Evolutionary conservation across 306 rosid species (phyloP).

Genomic region (Dryas alaskensis): DNA sequence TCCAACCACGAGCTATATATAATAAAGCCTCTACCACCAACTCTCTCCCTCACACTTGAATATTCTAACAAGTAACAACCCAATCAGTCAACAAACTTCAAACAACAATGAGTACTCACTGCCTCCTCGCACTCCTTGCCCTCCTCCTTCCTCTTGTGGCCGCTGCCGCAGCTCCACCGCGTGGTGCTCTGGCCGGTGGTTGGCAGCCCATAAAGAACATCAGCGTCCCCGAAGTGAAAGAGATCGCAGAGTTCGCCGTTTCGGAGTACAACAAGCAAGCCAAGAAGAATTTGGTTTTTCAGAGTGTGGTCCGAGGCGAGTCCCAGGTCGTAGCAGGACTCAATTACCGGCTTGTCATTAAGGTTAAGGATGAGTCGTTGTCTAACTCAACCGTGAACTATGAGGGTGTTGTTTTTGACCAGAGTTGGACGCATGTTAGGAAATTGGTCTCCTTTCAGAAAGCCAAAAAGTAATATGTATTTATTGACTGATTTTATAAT

Average conservation of each 20-base stretch:
- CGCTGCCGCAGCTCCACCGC: no score
- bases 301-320: slow-evolving; percentile 12
- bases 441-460: slow-evolving; percentile 44
- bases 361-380: slow-evolving; percentile 1
- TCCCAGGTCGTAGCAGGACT: not conserved
- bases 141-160: no score
- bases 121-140: no score
- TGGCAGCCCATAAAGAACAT: not conserved
- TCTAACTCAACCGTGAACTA: slow-evolving; percentile 12
- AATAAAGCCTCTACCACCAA: no score
- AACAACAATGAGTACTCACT: no score
- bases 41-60: no score
- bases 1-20: no score
- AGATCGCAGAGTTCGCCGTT: slow-evolving; percentile 12
- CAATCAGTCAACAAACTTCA: no score
- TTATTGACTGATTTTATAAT: no score
- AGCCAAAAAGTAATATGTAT: not conserved
- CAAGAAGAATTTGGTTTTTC: not conserved
- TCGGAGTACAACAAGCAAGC: slow-evolving; percentile 7
- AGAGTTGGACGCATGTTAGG: slow-evolving; percentile 23
- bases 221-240: not conserved
- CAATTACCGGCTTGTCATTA: slow-evolving; percentile 5
- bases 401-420: slow-evolving; percentile 39
- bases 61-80: no score
- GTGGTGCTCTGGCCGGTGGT: not conserved